Base-by-base conservation (phyloP, 2,329 filamentous ascomycete genomes). In the Penicillium sp. region DNA sequence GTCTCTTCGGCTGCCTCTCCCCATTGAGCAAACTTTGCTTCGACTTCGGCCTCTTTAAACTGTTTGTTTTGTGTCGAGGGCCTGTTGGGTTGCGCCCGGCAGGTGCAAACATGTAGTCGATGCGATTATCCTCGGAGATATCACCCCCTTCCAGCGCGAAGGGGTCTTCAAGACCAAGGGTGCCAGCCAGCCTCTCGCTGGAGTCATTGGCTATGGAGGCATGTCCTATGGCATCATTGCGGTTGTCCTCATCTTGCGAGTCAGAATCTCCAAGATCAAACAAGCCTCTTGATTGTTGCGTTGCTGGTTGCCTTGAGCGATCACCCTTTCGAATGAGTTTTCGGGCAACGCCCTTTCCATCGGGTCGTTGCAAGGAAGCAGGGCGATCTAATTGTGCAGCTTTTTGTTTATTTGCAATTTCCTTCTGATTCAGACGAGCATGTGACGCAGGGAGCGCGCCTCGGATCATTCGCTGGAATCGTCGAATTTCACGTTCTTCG, bases 381-480 rank as follows among this genome's bases (percentile, higher is more conserved):
- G 69, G 65, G n/a, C 61, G 61, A 37, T 61, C 61, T 33, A 55
- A 53, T 17, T 66, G 63, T 2, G 50, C 58, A 17, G 47, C 45
- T 51, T 50, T 63, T 41, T 57, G 59, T 57, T 52, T 63, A 28
- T 62, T 63, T 56, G 57, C 63, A n/a, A 69, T 69, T 35, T 68
- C 67, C 55, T 72, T 70, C 45, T 69, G 67, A 59, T 78, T 70
- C 45, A 79, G 66, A 49, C 75, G 70, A 25, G 77, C 58, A 74
- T 76, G 80, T 25, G 78, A 80, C 6, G 78, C 78, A 17, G 78
- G 78, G 25, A 81, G 68, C 25, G 80, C 78, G 26, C 78, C 78
- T 56, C 75, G 75, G 12, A 78, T 79, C 48, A 62, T 73, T 28
- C 75, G 74, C 45, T 75, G 71, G 12, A 75, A 60, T 26, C 57